Conservation (phyloP, 306 rosid species). For the Alnus glutinosa region DNA sequence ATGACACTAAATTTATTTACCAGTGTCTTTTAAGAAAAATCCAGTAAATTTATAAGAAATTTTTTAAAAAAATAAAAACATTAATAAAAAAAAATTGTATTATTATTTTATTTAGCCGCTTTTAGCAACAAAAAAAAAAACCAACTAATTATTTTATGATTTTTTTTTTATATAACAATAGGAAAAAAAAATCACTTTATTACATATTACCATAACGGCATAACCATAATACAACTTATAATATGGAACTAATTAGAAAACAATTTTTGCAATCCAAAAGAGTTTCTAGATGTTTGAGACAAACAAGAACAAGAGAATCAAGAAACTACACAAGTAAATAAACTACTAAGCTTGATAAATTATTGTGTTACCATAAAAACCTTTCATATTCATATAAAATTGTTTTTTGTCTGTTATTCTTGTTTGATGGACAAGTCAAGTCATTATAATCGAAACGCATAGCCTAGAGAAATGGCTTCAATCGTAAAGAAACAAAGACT, state of each 20-base stretch:
- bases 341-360: slow-evolving; percentile 9
- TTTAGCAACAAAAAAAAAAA: no score
- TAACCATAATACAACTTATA: slow-evolving; percentile 68
- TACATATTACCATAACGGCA: slow-evolving; percentile 98
- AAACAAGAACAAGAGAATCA: slow-evolving; percentile 13
- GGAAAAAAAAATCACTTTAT: slow-evolving; percentile 44
- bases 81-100: no score
- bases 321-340: slow-evolving; percentile 14
- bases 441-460: neutral
- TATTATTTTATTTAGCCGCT: no score
- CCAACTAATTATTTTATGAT: no score
- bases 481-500: slow-evolving; percentile 4
- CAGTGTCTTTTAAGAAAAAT: no score
- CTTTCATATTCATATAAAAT: slow-evolving; percentile 11
- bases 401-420: neutral
- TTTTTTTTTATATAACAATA: no score
- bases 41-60: no score
- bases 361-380: slow-evolving; percentile 11
- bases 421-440: slow-evolving; percentile 13
- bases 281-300: neutral
- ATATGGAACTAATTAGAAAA: slow-evolving; percentile 35
- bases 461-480: slow-evolving; percentile 2
- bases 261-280: slow-evolving; percentile 20
- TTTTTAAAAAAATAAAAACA: no score
- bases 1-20: no score